Evolutionary conservation across 169 alveolate species (phyloP), one percentile per base, ranked within the genome.

Genomic region (Plasmodium vinckei): DNA sequence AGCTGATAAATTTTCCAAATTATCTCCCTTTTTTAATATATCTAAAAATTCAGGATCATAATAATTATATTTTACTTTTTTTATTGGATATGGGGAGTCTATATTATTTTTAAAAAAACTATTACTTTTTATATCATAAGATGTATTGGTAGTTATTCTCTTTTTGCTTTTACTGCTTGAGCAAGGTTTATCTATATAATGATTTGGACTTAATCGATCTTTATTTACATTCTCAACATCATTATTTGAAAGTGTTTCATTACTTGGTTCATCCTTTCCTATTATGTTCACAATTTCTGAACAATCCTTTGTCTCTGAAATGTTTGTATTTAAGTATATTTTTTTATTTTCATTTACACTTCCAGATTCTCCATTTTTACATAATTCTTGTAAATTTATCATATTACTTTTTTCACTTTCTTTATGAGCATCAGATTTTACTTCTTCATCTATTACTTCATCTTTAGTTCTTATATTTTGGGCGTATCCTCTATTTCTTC

Each of bases 1-100:
- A n/a, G 82, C 90, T 65, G 84, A 65, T 46, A 82, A 65, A 42
- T 82, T 82, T 33, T 82, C 90, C 42, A 82, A 67, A 13, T 82
- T 82, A 39, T 82, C 90, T 47, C 68, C 90, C 13, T 57, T 65
- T 67, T 82, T 82, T 67, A 82, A 59, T 60, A 68, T 12, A n/a
- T 82, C 69, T 33, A 67, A 46, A 67, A 82, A 60, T 23, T 39
- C 53, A 39, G 90, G 61, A 51, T 82, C 90, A 25, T 75, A 68
- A 71, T 67, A 67, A 82, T 68, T 39, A 67, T 82, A 47, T 82
- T 82, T 82, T 44, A 71, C 15, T 54, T 82, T 82, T 25, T 82
- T 82, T 39, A 82, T 47, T 6, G 90, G 90, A 54, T 82, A 82
- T 0, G 90, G 90, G 1, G 90, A 82, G 67, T 82, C 84, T 0